Base-by-base conservation (phyloP, 768 basidiomycete genomes). In the Lactifluus volemus region DNA sequence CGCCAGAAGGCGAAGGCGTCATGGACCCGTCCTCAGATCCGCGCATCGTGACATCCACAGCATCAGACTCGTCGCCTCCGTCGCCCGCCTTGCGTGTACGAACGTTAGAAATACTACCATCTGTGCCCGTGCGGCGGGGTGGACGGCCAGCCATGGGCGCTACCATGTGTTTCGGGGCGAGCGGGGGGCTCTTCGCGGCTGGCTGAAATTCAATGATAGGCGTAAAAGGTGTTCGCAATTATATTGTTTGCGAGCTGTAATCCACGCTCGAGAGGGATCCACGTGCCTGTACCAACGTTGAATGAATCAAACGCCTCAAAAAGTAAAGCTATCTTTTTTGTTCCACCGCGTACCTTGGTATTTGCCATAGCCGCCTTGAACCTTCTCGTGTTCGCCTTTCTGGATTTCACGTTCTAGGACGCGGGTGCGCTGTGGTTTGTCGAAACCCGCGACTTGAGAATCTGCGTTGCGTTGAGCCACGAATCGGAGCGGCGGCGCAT, bases 381-480 rank as follows among this genome's bases (percentile, higher is more conserved):
- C 95, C 72, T 99, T 99, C 75, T 98, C 96, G 73, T 99, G 97
- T 68, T 93, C 91, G 30, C 95, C 97, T 72, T 98, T 98, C 72
- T 99, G 97, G 7, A 99, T 87, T 75, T 99, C 97, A 66, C 97
- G 84, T 74, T 99, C 97, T 48, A 99, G 81, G 15, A 99, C 95
- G 57, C 97, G 86, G 61, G 97, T 99, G 52, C 97, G 80, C 71
- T 98, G 97, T 1, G 97, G 97, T 72, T 99, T 99, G 77, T 99
- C 97, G 68, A 98, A 98, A 10, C 96, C 97, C 32, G 95, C 97
- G 67, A 99, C 96, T 73, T 99, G 70, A 99, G 84, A 65, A 99
- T 97, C 72, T 96, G 93, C 0, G 97, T 99, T 74, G 97, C 97
- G 81, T 99, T 99, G 60, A 99, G 81, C 91, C 97, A 99, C 45